Evolutionary conservation across 176 grass and related monocot genomes (phyloP).

Genomic region (Saccharum spontaneum): DNA sequence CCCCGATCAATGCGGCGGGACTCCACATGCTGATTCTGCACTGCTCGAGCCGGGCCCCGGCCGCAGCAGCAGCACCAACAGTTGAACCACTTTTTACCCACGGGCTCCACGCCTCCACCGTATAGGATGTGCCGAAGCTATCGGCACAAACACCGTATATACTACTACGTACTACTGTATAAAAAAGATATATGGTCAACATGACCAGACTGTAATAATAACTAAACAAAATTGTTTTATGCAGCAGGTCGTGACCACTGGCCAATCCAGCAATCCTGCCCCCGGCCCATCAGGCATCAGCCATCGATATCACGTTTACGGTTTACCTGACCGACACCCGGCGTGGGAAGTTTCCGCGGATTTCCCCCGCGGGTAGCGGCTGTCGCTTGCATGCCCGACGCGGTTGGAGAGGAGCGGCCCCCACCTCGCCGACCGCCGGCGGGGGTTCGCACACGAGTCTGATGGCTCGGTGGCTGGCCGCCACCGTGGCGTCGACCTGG

Average conservation of each 20-base stretch:
- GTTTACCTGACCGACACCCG: not conserved
- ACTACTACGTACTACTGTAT: too few relatives aligned
- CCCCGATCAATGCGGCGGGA: not conserved
- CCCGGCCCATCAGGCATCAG: not conserved
- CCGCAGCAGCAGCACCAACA: not conserved
- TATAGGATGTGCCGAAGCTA: too few relatives aligned
- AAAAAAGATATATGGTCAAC: too few relatives aligned
- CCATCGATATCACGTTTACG: not conserved
- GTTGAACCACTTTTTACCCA: too few relatives aligned
- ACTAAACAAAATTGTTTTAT: too few relatives aligned
- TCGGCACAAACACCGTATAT: too few relatives aligned
- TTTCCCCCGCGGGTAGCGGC: not conserved
- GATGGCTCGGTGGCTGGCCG: not conserved
- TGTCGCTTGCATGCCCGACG: not conserved
- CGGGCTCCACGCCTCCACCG: too few relatives aligned
- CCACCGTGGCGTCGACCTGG: not conserved
- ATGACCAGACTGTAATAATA: too few relatives aligned
- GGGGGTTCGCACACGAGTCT: not conserved
- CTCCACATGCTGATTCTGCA: not conserved
- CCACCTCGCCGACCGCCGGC: not conserved
- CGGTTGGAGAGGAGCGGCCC: too few relatives aligned
- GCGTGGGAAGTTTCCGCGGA: not conserved
- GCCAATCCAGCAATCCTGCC: not conserved
- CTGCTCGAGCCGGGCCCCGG: not conserved
- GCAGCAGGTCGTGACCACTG: not conserved